A percentile compares a stretch with the other conserved stretches of the same genome.
These are phyloP conservation scores for Melastoma malabathricum DNA, from an alignment of 345 rosid species.

Conservation along the genomic window DNA sequence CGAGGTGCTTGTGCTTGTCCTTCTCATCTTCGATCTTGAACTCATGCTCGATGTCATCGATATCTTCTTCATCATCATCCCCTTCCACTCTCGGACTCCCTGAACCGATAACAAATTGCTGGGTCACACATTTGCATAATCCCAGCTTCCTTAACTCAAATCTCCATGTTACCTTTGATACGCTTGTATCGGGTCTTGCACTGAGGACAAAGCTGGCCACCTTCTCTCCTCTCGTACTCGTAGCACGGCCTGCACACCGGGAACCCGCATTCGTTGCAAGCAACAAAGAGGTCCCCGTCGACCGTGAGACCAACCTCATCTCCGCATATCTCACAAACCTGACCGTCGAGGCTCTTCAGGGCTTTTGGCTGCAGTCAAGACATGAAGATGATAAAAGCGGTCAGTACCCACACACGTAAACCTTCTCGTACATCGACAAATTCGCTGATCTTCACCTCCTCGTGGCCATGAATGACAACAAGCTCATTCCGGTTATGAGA, in stretches of 20 bases:
- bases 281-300: conserved; percentile 78
- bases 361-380: conserved; percentile 51
- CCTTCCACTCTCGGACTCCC: conserved; percentile 90
- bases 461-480: conserved; percentile 93
- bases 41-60: conserved; percentile 86
- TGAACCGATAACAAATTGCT: conserved; percentile 8
- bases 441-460: conserved; percentile 45
- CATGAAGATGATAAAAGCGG: conserved; percentile 1
- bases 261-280: conserved; percentile 97
- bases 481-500: conserved; percentile 99
- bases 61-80: conserved; percentile 91
- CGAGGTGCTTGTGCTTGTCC: conserved; percentile 45
- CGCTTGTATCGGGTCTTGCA: conserved; percentile 93
- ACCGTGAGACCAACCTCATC: conserved; percentile 67
- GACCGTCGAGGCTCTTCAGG: conserved; percentile 65
- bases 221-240: conserved; percentile 93
- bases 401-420: not conserved
- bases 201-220: conserved; percentile 80
- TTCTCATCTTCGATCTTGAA: conserved; percentile 73
- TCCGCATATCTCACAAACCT: conserved; percentile 88
- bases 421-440: not conserved
- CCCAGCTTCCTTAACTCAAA: not conserved
- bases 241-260: conserved; percentile 96
- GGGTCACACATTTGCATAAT: not conserved
- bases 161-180: conserved; percentile 44